Percentiles rank a stretch among this genome's conserved stretches.
These are phyloP conservation scores for Hymenoscyphus albidus DNA, from an alignment of 2,329 filamentous ascomycete genomes.

Conservation along the genomic window DNA sequence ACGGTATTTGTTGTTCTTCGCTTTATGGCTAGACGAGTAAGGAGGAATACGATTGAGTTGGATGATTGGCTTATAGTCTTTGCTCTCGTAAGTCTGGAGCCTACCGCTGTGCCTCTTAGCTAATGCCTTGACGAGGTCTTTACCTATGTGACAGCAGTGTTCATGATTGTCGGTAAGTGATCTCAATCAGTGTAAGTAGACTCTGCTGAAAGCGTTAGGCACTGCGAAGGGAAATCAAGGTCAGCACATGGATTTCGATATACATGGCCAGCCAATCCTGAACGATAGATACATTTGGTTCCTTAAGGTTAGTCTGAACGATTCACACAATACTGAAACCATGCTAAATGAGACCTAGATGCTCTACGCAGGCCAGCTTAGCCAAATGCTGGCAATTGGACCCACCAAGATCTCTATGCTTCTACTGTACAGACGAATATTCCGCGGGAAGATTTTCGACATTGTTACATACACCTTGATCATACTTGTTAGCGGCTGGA, in stretches of 20 bases:
- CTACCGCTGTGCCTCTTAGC: not conserved
- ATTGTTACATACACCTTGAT: slow-evolving; percentile 5
- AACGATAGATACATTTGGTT: not conserved
- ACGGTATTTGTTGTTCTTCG: not conserved
- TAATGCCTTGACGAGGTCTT: slow-evolving; percentile 3
- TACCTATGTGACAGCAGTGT: not conserved
- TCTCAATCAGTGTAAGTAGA: not conserved
- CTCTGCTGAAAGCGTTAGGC: not conserved
- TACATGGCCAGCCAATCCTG: not conserved
- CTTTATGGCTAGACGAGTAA: not conserved
- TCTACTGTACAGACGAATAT: slow-evolving; percentile 8
- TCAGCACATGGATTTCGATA: slow-evolving; percentile 5
- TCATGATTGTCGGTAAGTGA: slow-evolving; percentile 7
- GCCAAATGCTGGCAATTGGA: slow-evolving; percentile 7
- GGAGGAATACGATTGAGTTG: not conserved
- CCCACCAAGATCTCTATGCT: slow-evolving; percentile 8
- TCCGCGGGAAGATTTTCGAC: slow-evolving; percentile 5
- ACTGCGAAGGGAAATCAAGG: slow-evolving; percentile 6
- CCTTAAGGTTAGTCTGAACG: not conserved
- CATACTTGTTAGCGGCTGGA: slow-evolving; percentile 1
- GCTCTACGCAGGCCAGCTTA: slow-evolving; percentile 3
- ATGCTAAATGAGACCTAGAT: not conserved
- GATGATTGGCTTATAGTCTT: slow-evolving; percentile 9
- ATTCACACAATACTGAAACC: not conserved
- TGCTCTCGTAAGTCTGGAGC: slow-evolving; percentile 3